phyloP scores from a whole-genome alignment of 2,329 filamentous ascomycete species.

The Diaporthe ampelina region DNA sequence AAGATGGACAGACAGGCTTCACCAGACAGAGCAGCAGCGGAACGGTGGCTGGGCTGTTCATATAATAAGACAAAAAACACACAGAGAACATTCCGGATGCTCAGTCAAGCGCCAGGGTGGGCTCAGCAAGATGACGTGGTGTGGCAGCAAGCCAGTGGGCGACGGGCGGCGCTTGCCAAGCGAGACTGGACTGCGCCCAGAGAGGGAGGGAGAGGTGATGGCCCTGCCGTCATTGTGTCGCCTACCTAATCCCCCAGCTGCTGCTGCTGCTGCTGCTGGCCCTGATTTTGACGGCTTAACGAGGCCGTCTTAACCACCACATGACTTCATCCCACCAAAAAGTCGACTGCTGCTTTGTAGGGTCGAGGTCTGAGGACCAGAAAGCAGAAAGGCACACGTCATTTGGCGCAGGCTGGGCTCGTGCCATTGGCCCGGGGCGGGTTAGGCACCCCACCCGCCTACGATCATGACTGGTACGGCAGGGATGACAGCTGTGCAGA shows the following conservation, averaged over 20 bases:
- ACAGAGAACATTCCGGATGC: not conserved
- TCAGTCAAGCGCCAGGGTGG: slow-evolving; percentile 31
- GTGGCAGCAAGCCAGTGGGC: slow-evolving; percentile 28
- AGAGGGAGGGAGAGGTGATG: too few relatives aligned
- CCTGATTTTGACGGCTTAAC: slow-evolving; percentile 17
- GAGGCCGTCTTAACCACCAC: slow-evolving; percentile 19
- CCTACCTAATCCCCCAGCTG: not conserved
- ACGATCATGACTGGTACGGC: not conserved
- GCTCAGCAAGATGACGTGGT: slow-evolving; percentile 33
- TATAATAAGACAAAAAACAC: not conserved
- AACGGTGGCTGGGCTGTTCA: slow-evolving; percentile 16
- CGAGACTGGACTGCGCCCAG: not conserved
- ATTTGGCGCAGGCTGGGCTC: slow-evolving; percentile 5
- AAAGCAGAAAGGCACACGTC: slow-evolving; percentile 14
- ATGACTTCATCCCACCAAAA: slow-evolving; percentile 29
- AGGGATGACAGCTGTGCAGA: slow-evolving; percentile 25
- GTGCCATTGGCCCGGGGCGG: not conserved
- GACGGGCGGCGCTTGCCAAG: not conserved
- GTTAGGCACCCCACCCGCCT: not conserved
- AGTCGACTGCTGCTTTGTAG: slow-evolving; percentile 17
- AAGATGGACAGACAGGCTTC: not conserved
- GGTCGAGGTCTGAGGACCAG: slow-evolving; percentile 15
- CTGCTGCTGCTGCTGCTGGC: slow-evolving; percentile 3
- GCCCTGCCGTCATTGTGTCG: slow-evolving; percentile 7
- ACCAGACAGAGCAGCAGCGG: not conserved